phyloP scores from a whole-genome alignment of 345 rosid genomes.

The Eucalyptus leucophloia region DNA sequence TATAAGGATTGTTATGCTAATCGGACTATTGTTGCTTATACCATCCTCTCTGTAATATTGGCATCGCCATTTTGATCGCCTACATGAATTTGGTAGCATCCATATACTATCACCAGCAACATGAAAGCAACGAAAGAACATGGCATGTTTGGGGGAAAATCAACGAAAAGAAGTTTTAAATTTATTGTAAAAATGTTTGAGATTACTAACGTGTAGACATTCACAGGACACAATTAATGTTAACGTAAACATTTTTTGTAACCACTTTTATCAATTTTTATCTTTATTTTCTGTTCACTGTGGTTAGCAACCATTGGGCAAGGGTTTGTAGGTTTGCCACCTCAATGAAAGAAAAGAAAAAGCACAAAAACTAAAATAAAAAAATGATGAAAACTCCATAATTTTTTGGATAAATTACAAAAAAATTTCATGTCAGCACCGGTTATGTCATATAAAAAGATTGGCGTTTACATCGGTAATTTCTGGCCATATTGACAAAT shows the following conservation, averaged over 20 bases:
- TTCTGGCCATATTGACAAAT: fast-evolving
- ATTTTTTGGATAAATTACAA: not conserved
- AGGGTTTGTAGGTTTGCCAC: not conserved
- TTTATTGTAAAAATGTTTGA: fast-evolving
- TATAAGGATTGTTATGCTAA: not conserved
- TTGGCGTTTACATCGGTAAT: fast-evolving
- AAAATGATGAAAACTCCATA: not conserved
- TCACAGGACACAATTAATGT: fast-evolving
- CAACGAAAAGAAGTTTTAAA: not conserved
- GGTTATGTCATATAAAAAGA: fast-evolving
- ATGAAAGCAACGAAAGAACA: not conserved
- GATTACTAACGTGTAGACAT: fast-evolving
- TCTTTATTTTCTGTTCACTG: not conserved
- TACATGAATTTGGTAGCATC: not conserved
- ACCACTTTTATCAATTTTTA: not conserved
- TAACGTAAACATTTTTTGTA: not conserved
- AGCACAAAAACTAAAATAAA: fast-evolving
- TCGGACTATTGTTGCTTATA: not conserved
- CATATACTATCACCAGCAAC: not conserved
- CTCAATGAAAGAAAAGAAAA: not conserved
- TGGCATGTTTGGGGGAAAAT: not conserved
- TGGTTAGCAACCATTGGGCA: not conserved
- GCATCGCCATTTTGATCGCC: not conserved
- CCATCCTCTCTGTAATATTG: not conserved
- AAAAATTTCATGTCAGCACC: fast-evolving